A percentile compares a stretch with the other conserved stretches of the same genome.
phyloP scores from a whole-genome alignment of 208 protist genomes.

The Leishmania tarentolae region DNA sequence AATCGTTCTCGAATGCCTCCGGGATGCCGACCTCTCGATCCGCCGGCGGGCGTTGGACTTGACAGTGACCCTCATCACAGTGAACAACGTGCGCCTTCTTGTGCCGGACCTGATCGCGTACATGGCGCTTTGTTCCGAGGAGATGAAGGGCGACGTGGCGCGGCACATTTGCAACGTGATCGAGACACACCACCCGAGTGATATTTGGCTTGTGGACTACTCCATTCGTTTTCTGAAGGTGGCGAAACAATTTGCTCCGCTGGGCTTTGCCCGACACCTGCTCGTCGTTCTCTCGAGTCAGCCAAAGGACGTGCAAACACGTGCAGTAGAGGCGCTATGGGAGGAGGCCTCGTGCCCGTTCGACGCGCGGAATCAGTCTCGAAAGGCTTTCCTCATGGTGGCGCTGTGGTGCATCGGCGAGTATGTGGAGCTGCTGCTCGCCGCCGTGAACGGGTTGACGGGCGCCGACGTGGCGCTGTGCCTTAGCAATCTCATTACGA shows the following conservation, averaged over 20 bases:
- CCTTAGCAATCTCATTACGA: constrained; percentile 73
- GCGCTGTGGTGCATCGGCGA: constrained; percentile 97
- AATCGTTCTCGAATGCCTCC: constrained; percentile 96
- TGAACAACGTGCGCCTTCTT: constrained; percentile 92
- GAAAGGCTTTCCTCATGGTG: constrained; percentile 92
- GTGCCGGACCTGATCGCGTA: constrained; percentile 96
- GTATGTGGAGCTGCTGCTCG: constrained; percentile 92
- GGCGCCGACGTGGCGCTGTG: constrained; percentile 55
- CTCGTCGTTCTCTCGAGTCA: constrained; percentile 90
- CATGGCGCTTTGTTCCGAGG: constrained; percentile 88
- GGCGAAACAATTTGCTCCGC: constrained; percentile 63
- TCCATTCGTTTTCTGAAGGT: constrained; percentile 93
- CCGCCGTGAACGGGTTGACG: constrained; percentile 23
- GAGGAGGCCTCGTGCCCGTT: constrained; percentile 76
- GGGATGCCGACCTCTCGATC: constrained; percentile 97
- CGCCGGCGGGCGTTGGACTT: constrained; percentile 96
- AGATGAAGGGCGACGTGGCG: constrained; percentile 95
- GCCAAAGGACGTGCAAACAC: constrained; percentile 85
- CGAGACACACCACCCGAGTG: constrained; percentile 93
- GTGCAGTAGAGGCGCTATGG: constrained; percentile 91
- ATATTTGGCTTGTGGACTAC: constrained; percentile 97
- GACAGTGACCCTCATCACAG: constrained; percentile 96
- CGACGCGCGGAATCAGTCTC: constrained; percentile 73
- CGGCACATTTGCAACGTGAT: constrained; percentile 92
- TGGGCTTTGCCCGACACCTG: constrained; percentile 80